These are phyloP conservation scores for Jatropha multifida DNA, from an alignment of 441 rosid species.

Conservation along the genomic window DNA sequence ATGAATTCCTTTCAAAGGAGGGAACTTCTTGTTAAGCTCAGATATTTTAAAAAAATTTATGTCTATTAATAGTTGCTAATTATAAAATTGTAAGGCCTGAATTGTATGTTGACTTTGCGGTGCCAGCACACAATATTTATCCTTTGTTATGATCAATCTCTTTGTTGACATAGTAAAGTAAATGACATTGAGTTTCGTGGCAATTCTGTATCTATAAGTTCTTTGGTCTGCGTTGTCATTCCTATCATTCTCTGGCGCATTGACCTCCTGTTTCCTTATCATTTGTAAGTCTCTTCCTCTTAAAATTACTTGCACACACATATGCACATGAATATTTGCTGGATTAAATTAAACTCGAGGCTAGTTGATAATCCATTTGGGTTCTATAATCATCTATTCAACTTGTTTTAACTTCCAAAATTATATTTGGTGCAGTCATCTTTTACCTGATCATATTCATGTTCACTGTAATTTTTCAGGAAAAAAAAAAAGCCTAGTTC, in stretches of 20 bases:
- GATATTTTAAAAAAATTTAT: neutral
- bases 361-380: neutral
- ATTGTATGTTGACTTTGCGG: neutral
- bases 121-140: neutral
- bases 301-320: neutral
- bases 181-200: neutral
- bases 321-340: too few species aligned
- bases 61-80: neutral
- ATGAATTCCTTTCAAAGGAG: neutral
- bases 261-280: neutral
- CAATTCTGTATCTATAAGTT: neutral
- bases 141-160: neutral
- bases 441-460: too few species aligned
- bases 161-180: too few species aligned
- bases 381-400: neutral
- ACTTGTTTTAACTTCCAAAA: neutral
- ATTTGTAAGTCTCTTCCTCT: constrained; percentile 4
- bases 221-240: neutral
- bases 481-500: too few species aligned
- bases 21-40: neutral
- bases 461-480: too few species aligned
- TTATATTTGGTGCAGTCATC: neutral
- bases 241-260: neutral
- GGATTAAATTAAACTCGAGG: neutral
- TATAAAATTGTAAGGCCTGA: neutral